A percentile compares a stretch with the other conserved stretches of the same genome.
These are phyloP conservation scores for Abrus pulchellus DNA, from an alignment of 306 rosid species.

Conservation along the genomic window DNA sequence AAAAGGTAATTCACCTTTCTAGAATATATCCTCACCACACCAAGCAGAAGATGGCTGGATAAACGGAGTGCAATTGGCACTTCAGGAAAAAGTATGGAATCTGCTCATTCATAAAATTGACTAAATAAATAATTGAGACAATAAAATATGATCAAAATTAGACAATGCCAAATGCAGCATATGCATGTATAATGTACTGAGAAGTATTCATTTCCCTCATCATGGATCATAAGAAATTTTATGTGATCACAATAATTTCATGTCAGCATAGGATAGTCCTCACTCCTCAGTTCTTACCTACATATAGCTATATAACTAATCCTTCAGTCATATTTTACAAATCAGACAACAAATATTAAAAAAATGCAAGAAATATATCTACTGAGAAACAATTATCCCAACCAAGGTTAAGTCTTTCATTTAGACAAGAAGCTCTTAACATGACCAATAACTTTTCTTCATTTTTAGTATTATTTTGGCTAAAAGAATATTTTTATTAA, in stretches of 20 bases:
- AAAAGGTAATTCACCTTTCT: constrained; percentile 99
- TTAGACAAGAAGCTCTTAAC: neutral
- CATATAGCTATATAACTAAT: constrained; percentile 30
- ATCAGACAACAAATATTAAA: constrained; percentile 12
- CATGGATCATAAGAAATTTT: constrained; percentile 1
- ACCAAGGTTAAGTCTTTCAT: constrained; percentile 38
- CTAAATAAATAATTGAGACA: constrained; percentile 40
- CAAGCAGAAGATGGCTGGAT: constrained; percentile 99
- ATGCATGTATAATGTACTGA: neutral
- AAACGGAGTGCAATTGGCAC: constrained; percentile 96
- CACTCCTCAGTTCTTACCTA: neutral
- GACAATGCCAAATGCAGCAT: constrained; percentile 28
- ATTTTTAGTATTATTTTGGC: neutral
- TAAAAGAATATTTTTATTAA: neutral
- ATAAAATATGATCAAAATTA: constrained; percentile 36
- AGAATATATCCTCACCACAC: constrained; percentile 99
- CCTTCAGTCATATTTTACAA: neutral
- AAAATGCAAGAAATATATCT: neutral
- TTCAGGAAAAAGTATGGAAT: constrained; percentile 97
- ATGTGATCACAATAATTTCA: constrained; percentile 13
- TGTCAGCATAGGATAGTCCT: constrained; percentile 8
- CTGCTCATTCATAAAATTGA: constrained; percentile 64
- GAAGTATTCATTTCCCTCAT: constrained; percentile 31
- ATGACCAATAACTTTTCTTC: neutral
- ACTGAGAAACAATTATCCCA: constrained; percentile 27